A percentile compares a stretch with the other conserved stretches of the same genome.
Conservation (phyloP, 805 yeast species). For the Wickerhamomyces silvicola region DNA sequence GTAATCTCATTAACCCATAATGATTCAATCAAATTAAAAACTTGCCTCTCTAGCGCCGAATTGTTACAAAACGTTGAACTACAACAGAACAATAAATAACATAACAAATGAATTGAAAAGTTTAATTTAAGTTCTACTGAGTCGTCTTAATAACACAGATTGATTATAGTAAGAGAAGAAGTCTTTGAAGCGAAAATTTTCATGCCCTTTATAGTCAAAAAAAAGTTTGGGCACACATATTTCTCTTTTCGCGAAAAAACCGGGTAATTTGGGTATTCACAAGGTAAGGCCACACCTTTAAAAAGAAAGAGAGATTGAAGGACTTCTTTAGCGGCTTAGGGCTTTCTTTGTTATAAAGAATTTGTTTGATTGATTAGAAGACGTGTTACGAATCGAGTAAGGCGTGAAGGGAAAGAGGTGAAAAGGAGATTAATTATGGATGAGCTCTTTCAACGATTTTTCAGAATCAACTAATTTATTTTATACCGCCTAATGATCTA, state of each 20-base stretch:
- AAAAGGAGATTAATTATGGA: no score
- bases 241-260: no score
- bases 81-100: slow-evolving; percentile 17
- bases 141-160: slow-evolving; percentile 49
- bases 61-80: slow-evolving; percentile 34
- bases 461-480: no score
- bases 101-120: slow-evolving; percentile 5
- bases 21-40: slow-evolving; percentile 24
- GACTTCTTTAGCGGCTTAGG: no score
- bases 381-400: neutral
- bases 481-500: slow-evolving; percentile 18
- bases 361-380: slow-evolving; percentile 3
- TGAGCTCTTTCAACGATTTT: no score
- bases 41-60: slow-evolving; percentile 54
- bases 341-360: no score
- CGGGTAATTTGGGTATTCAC: no score
- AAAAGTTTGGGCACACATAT: no score
- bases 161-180: slow-evolving; percentile 20
- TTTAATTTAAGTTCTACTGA: slow-evolving; percentile 28
- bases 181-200: slow-evolving; percentile 4
- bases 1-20: slow-evolving; percentile 14
- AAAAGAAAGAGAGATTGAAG: no score
- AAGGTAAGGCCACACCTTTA: no score
- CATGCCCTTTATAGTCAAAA: no score
- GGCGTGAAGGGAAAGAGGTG: slow-evolving; percentile 1